phyloP scores from a whole-genome alignment of 768 basidiomycete genomes.

The Calocera cornea region DNA sequence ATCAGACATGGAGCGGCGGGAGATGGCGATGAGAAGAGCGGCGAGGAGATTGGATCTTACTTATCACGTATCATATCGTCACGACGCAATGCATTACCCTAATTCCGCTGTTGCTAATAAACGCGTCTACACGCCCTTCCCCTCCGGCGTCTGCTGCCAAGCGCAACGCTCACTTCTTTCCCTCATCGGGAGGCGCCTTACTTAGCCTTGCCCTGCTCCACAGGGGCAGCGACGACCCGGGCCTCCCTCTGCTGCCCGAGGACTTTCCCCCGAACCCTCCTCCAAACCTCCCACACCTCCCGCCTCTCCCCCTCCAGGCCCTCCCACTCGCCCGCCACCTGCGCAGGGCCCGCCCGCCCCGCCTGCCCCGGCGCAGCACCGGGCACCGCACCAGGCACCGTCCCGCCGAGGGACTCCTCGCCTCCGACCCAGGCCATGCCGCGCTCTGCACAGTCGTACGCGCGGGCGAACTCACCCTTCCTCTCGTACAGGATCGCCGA shows the following conservation, averaged over 20 bases:
- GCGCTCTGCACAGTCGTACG: background rate
- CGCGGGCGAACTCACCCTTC: slow-evolving; percentile 11
- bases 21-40: background rate
- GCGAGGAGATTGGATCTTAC: background rate
- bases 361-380: background rate
- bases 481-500: slow-evolving; percentile 51
- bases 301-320: background rate
- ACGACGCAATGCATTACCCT: background rate
- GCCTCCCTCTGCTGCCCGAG: background rate
- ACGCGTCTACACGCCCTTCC: background rate
- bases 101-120: background rate
- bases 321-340: background rate
- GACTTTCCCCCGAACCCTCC: background rate
- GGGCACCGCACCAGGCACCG: background rate
- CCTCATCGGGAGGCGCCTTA: too few relatives aligned
- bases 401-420: background rate
- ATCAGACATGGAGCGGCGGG: background rate
- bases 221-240: background rate
- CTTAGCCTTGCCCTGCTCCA: too few relatives aligned
- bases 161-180: background rate
- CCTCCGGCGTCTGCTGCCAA: background rate
- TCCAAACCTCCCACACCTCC: background rate
- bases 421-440: background rate
- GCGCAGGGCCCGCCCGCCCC: background rate
- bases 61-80: background rate